Conservation (phyloP, 805 yeast species). For the Wickerhamiella parazyma region DNA sequence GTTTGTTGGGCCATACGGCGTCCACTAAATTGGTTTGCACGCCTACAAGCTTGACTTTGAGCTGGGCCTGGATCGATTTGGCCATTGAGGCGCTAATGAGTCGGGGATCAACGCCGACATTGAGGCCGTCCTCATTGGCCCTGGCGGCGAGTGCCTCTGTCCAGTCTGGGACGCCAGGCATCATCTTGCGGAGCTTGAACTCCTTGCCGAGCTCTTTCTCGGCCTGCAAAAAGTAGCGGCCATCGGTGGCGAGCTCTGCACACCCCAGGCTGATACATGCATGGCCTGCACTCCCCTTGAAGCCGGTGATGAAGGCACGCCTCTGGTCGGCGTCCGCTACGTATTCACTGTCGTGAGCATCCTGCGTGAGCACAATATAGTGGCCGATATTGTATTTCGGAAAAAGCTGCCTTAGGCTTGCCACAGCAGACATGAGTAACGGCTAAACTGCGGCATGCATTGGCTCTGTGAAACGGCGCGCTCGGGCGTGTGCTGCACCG, state of each 20-base stretch:
- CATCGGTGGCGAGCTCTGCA: slow-evolving; percentile 84
- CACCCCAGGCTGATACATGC: slow-evolving; percentile 63
- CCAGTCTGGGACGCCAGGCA: slow-evolving; percentile 63
- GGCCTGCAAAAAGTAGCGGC: slow-evolving; percentile 89
- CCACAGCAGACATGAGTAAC: not conserved
- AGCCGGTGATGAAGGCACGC: slow-evolving; percentile 66
- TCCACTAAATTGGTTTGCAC: slow-evolving; percentile 59
- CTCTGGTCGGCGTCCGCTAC: slow-evolving; percentile 72
- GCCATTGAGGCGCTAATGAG: slow-evolving; percentile 40
- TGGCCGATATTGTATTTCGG: slow-evolving; percentile 48
- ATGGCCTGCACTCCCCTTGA: slow-evolving; percentile 87
- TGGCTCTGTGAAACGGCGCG: no score
- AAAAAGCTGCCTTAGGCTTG: slow-evolving; percentile 49
- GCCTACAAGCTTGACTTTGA: slow-evolving; percentile 34
- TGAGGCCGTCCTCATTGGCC: slow-evolving; percentile 33
- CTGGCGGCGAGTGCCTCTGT: slow-evolving; percentile 57
- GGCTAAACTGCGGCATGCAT: not conserved
- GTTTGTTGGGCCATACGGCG: slow-evolving; percentile 63
- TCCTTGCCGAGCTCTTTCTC: slow-evolving; percentile 60
- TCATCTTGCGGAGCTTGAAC: slow-evolving; percentile 70
- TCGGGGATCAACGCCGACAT: slow-evolving; percentile 75
- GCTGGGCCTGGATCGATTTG: slow-evolving; percentile 19
- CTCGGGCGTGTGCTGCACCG: no score
- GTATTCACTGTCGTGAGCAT: slow-evolving; percentile 87
- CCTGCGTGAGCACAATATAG: slow-evolving; percentile 75